Base-by-base conservation (phyloP, 2,329 filamentous ascomycete species). In the Epichloe scottii region DNA sequence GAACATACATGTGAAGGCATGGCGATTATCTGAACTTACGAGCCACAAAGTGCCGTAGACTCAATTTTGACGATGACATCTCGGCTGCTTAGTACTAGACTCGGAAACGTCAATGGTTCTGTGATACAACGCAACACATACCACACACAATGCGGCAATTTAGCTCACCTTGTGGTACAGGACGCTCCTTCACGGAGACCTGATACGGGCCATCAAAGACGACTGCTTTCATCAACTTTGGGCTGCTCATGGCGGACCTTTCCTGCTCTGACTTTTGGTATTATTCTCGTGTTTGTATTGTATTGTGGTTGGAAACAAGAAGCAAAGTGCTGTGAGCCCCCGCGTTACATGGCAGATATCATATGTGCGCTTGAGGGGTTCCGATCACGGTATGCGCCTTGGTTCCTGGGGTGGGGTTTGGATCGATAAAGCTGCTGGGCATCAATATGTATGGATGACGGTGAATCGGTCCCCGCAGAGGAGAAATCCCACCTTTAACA, bases 61-160 rank as follows among this genome's bases (percentile, higher is more conserved):
- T 81, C 77, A 19, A 95, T 87, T 66, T 88, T 90, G 62, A 95
- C 80, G 57, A 95, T 82, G 52, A 91, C 78, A 64, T 95, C 90
- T 51, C 75, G 78, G 5, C 79, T 75, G 53, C 87, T 75, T 59
- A 84, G 74, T 56, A 95, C 75, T 78, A 49, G 48, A 49, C 5
- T 44, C 26, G n/a, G 38, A 15, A 3, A 41, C 34, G 46, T 50
- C 39, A n/a, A 2, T 46, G 34, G 42, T 49, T 17, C 23, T 23
- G 38, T 30, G n/a, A n/a, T 35, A 3, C 33, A 11, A 39, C 15
- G 14, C 12, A 42, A 19, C n/a, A n/a, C n/a, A 21, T 33, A 8
- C 12, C 2, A 17, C 37, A 26, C n/a, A 38, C 43, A 47, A 46
- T 53, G 23, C n/a, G 40, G 45, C 12, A 23, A 12, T 5, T 2